Conservation (phyloP, 1,284 basidiomycete species). For the Ustanciosporium gigantosporum region DNA sequence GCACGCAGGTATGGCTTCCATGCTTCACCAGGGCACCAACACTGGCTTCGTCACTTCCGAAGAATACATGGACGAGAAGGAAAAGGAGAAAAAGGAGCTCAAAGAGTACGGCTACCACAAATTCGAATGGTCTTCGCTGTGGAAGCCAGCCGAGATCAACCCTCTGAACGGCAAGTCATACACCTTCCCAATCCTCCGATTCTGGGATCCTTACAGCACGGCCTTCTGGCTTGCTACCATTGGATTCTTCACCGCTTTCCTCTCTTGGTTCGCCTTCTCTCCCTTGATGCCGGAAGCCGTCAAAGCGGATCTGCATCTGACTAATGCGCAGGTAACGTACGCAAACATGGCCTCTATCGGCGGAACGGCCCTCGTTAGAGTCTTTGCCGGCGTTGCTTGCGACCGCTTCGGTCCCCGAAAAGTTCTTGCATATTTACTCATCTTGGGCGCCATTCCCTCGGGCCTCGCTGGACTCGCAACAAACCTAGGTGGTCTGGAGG, state of each 20-base stretch:
- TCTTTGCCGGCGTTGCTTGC: conserved; percentile 67
- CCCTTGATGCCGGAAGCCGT: conserved; percentile 70
- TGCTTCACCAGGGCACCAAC: conserved; percentile 33
- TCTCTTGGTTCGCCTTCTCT: conserved; percentile 72
- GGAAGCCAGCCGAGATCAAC: conserved; percentile 63
- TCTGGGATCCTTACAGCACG: conserved; percentile 66
- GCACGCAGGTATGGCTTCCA: conserved; percentile 26
- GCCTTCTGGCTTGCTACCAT: conserved; percentile 65
- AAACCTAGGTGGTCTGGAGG: conserved; percentile 65
- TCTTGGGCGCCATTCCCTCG: conserved; percentile 70
- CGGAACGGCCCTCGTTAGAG: conserved; percentile 66
- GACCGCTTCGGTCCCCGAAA: conserved; percentile 67
- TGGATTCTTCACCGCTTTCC: conserved; percentile 64
- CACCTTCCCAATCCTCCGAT: conserved; percentile 67
- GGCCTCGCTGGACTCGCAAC: conserved; percentile 68
- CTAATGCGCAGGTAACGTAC: conserved; percentile 65
- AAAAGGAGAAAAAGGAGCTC: conserved; percentile 25
- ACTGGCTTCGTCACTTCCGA: conserved; percentile 38
- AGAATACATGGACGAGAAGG: conserved; percentile 47
- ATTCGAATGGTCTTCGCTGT: conserved; percentile 57
- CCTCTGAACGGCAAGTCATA: conserved; percentile 67
- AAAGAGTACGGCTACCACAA: conserved; percentile 30
- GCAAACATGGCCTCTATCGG: conserved; percentile 69
- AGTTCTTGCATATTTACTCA: conserved; percentile 69
- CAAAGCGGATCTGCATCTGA: conserved; percentile 67